A percentile compares a stretch with the other conserved stretches of the same genome.
Conservation (phyloP, 441 rosid genomes). For the Adansonia rubrostipa region DNA sequence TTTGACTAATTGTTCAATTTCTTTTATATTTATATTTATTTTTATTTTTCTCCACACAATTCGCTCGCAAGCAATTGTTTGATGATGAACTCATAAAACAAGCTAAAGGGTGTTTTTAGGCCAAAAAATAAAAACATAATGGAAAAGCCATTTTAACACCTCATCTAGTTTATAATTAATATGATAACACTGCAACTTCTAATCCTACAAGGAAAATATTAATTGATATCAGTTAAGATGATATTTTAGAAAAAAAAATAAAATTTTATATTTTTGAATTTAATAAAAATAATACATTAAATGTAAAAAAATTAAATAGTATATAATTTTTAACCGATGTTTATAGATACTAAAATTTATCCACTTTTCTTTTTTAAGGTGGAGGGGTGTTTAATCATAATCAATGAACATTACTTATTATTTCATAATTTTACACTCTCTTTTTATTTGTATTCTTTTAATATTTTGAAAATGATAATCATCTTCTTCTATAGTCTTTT, state of each 20-base stretch:
- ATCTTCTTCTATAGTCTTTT: background rate
- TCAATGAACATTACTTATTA: background rate
- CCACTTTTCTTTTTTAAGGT: background rate
- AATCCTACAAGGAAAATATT: no score
- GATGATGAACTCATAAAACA: background rate
- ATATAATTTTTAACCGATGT: no score
- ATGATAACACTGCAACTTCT: no score
- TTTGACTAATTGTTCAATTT: slow-evolving; percentile 2
- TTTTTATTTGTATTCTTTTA: background rate
- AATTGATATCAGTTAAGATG: no score
- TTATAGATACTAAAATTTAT: no score
- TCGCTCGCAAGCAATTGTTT: background rate
- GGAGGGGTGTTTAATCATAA: background rate
- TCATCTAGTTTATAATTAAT: background rate
- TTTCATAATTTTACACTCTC: background rate
- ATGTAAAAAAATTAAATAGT: no score
- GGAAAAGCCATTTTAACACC: background rate
- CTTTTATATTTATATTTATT: background rate
- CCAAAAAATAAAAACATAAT: background rate
- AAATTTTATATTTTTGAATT: no score
- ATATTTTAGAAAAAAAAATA: no score
- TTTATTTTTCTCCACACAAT: background rate
- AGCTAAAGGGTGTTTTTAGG: background rate
- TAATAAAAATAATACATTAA: no score
- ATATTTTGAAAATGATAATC: background rate